A percentile compares a stretch with the other conserved stretches of the same genome.
These are phyloP conservation scores for Paraphaeosphaeria sporulosa DNA, from an alignment of 2,329 filamentous ascomycete genomes.

Conservation along the genomic window DNA sequence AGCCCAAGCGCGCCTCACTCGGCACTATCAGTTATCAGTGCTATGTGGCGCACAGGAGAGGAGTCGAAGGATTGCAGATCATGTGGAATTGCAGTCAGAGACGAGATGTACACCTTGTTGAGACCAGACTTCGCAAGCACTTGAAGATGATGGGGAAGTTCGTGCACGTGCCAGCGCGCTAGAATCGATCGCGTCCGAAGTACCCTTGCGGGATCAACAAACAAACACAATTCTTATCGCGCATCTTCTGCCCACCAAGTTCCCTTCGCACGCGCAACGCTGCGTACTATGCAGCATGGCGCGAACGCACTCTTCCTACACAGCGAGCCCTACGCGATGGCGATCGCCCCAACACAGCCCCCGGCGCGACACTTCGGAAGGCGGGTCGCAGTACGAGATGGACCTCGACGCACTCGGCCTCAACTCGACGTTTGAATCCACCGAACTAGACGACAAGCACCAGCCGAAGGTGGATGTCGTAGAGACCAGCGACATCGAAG, in stretches of 20 bases:
- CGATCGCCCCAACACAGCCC: constrained; percentile 38
- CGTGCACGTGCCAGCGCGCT: constrained; percentile 13
- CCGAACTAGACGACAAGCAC: constrained; percentile 37
- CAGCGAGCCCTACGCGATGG: constrained; percentile 42
- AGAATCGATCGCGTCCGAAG: constrained; percentile 2
- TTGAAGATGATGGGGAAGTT: neutral
- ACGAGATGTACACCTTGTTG: too few species aligned
- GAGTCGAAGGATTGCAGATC: too few species aligned
- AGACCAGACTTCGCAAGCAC: neutral
- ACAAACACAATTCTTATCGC: constrained; percentile 37
- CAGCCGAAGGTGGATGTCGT: constrained; percentile 46
- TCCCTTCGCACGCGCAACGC: neutral
- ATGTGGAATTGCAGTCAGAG: too few species aligned
- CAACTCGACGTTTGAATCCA: constrained; percentile 45
- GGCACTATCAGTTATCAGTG: too few species aligned
- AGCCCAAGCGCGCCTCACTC: too few species aligned
- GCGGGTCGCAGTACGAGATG: constrained; percentile 49
- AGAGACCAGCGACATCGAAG: constrained; percentile 50
- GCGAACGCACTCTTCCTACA: constrained; percentile 45
- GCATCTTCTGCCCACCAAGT: constrained; percentile 13
- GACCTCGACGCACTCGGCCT: constrained; percentile 48
- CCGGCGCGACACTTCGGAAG: constrained; percentile 35
- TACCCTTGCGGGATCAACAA: constrained; percentile 7
- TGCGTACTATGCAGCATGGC: constrained; percentile 34
- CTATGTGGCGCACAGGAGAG: too few species aligned